Evolutionary conservation across 2,329 filamentous ascomycete genomes (phyloP), one percentile per base, ranked within the genome.

Genomic region (Arthrobotrys entomopaga): DNA sequence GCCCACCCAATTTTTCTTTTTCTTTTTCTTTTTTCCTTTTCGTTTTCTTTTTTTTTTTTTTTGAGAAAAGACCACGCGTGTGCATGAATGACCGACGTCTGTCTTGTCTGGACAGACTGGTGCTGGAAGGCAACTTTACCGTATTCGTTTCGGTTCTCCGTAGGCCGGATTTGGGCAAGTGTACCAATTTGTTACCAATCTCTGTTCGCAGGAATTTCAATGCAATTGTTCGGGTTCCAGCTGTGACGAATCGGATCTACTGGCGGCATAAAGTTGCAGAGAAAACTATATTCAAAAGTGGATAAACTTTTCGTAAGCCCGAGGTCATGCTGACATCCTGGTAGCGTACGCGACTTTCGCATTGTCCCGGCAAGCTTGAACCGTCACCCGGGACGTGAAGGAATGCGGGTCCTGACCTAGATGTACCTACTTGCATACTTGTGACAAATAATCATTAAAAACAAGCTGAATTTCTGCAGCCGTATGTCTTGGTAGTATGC

Each of bases 131-230:
- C 5, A 38, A 53, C 26, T 42, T 73, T 65, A 54, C 69, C 57
- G 34, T 46, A 73, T 60, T 63, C 20, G 61, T 34, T 43, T 34
- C 43, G 50, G 42, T 40, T 22, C 24, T 49, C 10, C 42, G 11
- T 38, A 29, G 53, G 38, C 69, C 61, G 69, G 54, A 73, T 73
- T 65, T 48, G 69, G 69, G 49, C 48, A 72, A 72, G 60, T 56
- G 40, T 42, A n/a, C n/a, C 59, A 34, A 50, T 15, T 6, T 2
- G 22, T 46, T 59, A n/a, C 49, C 69, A 54, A 73, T 73, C 49
- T 63, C 56, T 10, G 24, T 69, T 54, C 56, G 48, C 49, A 56
- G 56, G 56, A 46, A 56, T 59, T 43, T 16, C 29, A 38, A 56
- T 60, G 65, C 57, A 48, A 54, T 43, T 16, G n/a, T 20, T 19